These are phyloP conservation scores for Phaeosphaeriaceae sp. DNA, from an alignment of 2,329 filamentous ascomycete species.

Conservation along the genomic window DNA sequence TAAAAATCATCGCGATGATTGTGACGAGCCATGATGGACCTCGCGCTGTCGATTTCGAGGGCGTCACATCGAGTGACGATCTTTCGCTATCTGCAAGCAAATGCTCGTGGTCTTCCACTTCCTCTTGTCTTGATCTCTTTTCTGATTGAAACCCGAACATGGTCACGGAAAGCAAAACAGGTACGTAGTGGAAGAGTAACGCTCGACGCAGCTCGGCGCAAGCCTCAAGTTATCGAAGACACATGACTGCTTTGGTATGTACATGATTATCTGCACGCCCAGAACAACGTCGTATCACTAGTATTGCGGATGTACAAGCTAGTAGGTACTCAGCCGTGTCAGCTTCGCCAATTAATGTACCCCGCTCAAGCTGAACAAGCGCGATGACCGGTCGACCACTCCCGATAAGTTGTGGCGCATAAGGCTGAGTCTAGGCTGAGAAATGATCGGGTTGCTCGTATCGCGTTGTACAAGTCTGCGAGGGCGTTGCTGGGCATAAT, in stretches of 20 bases:
- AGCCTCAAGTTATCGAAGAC: background rate
- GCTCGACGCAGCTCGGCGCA: background rate
- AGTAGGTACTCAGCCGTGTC: slow-evolving; percentile 3
- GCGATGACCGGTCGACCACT: slow-evolving; percentile 13
- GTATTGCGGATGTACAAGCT: background rate
- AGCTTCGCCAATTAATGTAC: slow-evolving; percentile 13
- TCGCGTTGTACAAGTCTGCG: slow-evolving; percentile 2
- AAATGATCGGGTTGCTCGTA: slow-evolving; percentile 5
- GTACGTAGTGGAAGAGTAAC: background rate
- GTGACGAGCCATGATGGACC: slow-evolving; percentile 24
- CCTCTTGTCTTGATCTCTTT: slow-evolving; percentile 20
- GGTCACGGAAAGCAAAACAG: background rate
- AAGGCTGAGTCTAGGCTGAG: slow-evolving; percentile 18
- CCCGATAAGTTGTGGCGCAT: slow-evolving; percentile 22
- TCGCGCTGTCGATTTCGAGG: background rate
- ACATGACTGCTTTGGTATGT: background rate
- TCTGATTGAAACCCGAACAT: slow-evolving; percentile 27
- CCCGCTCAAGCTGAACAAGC: slow-evolving; percentile 25
- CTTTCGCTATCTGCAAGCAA: slow-evolving; percentile 25
- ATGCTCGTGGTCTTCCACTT: slow-evolving; percentile 24
- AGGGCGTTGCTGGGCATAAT: background rate
- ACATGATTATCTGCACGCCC: background rate
- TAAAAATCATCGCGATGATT: slow-evolving; percentile 19
- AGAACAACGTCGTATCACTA: background rate
- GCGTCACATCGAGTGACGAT: slow-evolving; percentile 11